phyloP scores from a whole-genome alignment of 2,329 filamentous ascomycete species.

The Plenodomus lindquistii region DNA sequence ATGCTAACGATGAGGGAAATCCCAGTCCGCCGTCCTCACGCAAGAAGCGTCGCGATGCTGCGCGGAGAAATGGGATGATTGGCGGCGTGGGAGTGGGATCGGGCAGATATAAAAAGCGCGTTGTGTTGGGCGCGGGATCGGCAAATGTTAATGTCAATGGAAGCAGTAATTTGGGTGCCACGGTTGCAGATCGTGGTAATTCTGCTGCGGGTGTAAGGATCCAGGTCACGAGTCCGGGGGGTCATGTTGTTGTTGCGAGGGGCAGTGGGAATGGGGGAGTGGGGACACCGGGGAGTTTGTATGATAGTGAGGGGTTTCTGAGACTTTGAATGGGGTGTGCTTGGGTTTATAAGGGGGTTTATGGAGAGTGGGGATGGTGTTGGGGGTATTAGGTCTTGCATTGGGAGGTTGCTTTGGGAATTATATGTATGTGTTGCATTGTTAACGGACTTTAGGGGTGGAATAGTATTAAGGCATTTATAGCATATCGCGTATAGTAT shows the following conservation, averaged over 20 bases:
- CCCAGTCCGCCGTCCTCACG: background rate
- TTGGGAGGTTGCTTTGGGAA: too few relatives aligned
- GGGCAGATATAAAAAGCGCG: constrained; percentile 20
- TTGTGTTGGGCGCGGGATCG: constrained; percentile 20
- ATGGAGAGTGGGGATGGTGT: background rate
- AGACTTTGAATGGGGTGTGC: constrained; percentile 12
- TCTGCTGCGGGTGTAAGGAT: constrained; percentile 16
- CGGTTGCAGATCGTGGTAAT: too few relatives aligned
- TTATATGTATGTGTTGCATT: too few relatives aligned
- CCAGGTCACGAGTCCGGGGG: constrained; percentile 17
- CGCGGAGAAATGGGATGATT: background rate
- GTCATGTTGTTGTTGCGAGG: constrained; percentile 5
- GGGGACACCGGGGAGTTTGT: constrained; percentile 37
- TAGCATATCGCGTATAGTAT: too few relatives aligned
- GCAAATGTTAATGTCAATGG: constrained; percentile 15
- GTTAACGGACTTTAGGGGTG: too few relatives aligned
- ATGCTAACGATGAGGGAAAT: background rate
- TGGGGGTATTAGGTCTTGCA: too few relatives aligned
- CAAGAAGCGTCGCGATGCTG: constrained; percentile 6
- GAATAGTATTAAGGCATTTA: too few relatives aligned
- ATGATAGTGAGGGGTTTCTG: constrained; percentile 40
- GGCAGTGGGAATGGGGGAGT: constrained; percentile 1
- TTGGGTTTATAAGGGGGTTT: background rate
- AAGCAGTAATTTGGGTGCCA: background rate
- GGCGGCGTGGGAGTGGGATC: background rate